Evolutionary conservation across 140 eudicot genomes (phyloP), one percentile per base, ranked within the genome.

Genomic region (Oenanthe javanica): DNA sequence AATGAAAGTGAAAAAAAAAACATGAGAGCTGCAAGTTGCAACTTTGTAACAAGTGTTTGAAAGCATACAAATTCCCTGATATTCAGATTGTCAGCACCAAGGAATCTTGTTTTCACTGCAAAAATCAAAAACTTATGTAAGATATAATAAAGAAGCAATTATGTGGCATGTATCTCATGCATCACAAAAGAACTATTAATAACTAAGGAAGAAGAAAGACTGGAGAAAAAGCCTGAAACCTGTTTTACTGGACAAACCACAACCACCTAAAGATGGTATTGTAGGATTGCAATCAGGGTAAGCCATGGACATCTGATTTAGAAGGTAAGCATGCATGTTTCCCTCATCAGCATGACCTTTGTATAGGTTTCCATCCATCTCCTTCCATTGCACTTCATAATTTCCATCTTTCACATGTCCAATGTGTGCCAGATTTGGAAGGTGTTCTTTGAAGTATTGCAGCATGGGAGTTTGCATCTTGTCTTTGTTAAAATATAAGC

Each of bases 11-110:
- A 42, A 7, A 21, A 6, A 59, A 18, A 11, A 46, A 74, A n/a
- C 48, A 40, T 9, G 64, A 45, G 14, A 23, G 3, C 0, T n/a
- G 73, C 42, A 27, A 27, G 3, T 13, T 63, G 36, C 66, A 38
- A 9, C 66, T 79, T 52, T 78, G 46, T 48, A 42, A 67, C 4
- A 2, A 83, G 77, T 77, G 76, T 84, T 83, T 23, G 63, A 82
- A 77, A 75, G 83, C 96, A 76, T 90, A 93, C 97, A 85, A 87
- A 87, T 76, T 90, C 89, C 76, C 86, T 85, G 70, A 89, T 88
- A 84, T 93, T 86, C 80, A 91, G 87, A 83, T 86, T 88, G 63
- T 91, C 94, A 77, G 87, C 87, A 52, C 85, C 93, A 77, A 85
- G 81, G 82, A 83, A 40, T 80, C 90, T 82, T 57, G 90, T 79